Evolutionary conservation across 257 asterid species (phyloP).

Genomic region (Penstemon barbatus): DNA sequence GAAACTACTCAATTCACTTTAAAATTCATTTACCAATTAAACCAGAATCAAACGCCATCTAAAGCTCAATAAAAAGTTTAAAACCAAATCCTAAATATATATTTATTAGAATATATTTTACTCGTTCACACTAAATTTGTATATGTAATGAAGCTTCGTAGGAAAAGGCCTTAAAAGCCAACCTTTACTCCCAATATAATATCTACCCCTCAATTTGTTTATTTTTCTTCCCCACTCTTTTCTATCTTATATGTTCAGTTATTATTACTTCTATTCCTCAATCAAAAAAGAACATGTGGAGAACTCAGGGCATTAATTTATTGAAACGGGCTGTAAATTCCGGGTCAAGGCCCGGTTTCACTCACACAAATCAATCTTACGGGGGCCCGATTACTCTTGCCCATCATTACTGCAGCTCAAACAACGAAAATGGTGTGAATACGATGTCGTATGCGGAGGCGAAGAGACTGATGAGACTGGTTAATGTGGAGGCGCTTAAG

Average conservation of each 20-base stretch:
- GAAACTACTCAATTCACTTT: too few relatives aligned
- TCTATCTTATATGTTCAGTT: too few relatives aligned
- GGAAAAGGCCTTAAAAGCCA: too few relatives aligned
- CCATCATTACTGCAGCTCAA: neutral
- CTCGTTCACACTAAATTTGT: too few relatives aligned
- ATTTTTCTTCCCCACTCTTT: neutral
- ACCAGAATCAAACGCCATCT: too few relatives aligned
- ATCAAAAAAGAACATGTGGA: constrained; percentile 31
- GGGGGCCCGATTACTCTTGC: neutral
- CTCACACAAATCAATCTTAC: neutral
- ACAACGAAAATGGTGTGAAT: neutral
- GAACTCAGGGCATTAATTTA: constrained; percentile 25
- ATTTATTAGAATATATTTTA: too few relatives aligned
- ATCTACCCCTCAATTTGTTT: neutral
- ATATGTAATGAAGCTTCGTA: too few relatives aligned
- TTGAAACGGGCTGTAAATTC: constrained; percentile 29
- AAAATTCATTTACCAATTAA: too few relatives aligned
- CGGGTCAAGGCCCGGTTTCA: constrained; percentile 11
- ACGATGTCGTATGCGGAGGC: constrained; percentile 65
- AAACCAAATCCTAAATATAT: too few relatives aligned
- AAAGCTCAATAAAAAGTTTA: too few relatives aligned
- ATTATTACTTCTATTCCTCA: neutral
- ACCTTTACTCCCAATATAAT: too few relatives aligned
- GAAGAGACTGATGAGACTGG: constrained; percentile 79
- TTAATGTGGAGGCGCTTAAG: constrained; percentile 72